Percentiles rank a stretch among this genome's conserved stretches.
These are phyloP conservation scores for Melaleuca quinquenervia DNA, from an alignment of 345 rosid genomes.

Conservation along the genomic window DNA sequence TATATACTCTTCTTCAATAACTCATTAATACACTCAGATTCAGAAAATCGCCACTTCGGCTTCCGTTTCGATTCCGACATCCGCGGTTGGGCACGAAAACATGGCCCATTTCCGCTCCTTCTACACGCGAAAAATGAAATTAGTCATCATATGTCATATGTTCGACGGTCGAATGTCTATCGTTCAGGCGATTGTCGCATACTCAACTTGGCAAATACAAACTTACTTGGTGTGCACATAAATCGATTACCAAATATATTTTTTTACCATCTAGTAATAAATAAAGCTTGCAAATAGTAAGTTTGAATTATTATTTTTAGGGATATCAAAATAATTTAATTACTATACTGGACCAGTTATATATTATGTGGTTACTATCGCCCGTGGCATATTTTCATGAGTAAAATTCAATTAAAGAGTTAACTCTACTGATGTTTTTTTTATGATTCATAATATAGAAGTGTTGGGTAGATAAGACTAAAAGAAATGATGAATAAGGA, in stretches of 20 bases:
- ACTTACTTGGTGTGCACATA: neutral
- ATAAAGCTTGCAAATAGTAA: neutral
- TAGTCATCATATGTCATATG: neutral
- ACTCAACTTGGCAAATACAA: neutral
- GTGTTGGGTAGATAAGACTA: neutral
- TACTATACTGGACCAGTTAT: neutral
- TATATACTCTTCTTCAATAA: neutral
- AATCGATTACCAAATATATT: neutral
- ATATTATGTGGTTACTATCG: neutral
- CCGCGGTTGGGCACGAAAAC: fast-evolving
- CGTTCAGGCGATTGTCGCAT: neutral
- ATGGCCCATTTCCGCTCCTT: fast-evolving
- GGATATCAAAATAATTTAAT: neutral
- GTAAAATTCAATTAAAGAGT: neutral
- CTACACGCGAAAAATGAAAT: neutral
- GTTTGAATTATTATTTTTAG: neutral
- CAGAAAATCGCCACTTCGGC: neutral
- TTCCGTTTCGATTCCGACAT: neutral
- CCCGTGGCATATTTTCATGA: neutral
- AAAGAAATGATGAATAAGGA: too few species aligned
- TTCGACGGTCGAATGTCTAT: neutral
- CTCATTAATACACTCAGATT: neutral
- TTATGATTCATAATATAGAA: neutral
- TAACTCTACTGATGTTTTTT: neutral
- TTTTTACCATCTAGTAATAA: neutral